Evolutionary conservation across 805 yeast genomes (phyloP).

Genomic region (Lachancea kluyveri): DNA sequence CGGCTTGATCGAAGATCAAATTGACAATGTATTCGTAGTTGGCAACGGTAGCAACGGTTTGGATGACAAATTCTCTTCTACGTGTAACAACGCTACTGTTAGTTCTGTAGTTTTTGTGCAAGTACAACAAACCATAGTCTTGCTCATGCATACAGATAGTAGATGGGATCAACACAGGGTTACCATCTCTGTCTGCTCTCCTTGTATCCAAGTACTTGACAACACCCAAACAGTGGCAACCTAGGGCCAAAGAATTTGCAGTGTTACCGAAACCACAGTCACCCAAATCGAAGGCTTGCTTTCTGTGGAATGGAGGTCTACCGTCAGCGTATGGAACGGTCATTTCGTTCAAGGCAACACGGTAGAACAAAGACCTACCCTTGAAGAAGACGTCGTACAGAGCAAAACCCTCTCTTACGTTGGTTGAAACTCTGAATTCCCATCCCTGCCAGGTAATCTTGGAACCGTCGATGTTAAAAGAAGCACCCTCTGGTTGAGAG

Average conservation of each 20-base stretch:
- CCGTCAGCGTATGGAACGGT: conserved; percentile 87
- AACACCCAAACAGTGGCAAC: conserved; percentile 80
- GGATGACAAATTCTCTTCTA: conserved; percentile 72
- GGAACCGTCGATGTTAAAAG: conserved; percentile 53
- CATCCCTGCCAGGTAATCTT: conserved; percentile 77
- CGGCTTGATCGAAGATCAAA: conserved; percentile 69
- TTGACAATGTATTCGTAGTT: conserved; percentile 76
- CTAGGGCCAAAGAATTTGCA: conserved; percentile 62
- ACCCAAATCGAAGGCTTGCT: conserved; percentile 82
- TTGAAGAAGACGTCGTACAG: conserved; percentile 66
- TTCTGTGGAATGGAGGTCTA: conserved; percentile 76
- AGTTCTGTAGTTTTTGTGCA: conserved; percentile 77
- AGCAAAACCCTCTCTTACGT: conserved; percentile 75
- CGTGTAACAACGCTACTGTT: conserved; percentile 64
- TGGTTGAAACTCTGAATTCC: conserved; percentile 67
- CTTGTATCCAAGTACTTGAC: conserved; percentile 66
- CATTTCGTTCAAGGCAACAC: conserved; percentile 74
- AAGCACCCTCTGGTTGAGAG: conserved; percentile 75
- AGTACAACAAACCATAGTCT: conserved; percentile 69
- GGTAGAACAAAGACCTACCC: conserved; percentile 70
- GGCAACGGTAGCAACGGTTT: conserved; percentile 78
- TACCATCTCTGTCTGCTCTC: conserved; percentile 53
- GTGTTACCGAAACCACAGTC: conserved; percentile 77
- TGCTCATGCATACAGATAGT: conserved; percentile 79
- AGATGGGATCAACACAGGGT: conserved; percentile 55